phyloP scores from a whole-genome alignment of 345 rosid species.

The Populus nigra region DNA sequence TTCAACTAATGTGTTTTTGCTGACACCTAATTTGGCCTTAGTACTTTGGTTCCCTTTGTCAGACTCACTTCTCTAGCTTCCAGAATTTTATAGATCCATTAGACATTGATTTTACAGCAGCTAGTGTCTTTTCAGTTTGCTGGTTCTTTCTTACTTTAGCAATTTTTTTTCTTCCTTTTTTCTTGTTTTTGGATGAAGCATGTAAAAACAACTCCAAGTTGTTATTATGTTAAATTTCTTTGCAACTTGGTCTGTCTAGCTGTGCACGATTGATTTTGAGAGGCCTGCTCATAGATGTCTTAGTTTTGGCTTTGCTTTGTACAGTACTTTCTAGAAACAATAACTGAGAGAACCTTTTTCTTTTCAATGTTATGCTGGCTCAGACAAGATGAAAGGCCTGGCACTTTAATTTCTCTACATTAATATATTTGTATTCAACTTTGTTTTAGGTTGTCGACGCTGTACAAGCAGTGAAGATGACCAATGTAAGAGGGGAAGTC shows the following conservation, averaged over 20 bases:
- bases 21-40: neutral
- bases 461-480: constrained; percentile 81
- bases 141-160: neutral
- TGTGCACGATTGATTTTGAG: neutral
- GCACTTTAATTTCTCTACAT: neutral
- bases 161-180: neutral
- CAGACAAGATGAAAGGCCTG: neutral
- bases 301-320: neutral
- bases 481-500: constrained; percentile 80
- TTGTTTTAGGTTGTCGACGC: constrained; percentile 75
- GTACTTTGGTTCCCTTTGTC: neutral
- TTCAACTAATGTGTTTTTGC: neutral
- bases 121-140: neutral
- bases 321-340: neutral
- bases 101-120: neutral
- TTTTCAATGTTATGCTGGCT: neutral
- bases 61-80: neutral
- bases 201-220: neutral
- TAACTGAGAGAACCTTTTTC: neutral
- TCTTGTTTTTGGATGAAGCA: neutral
- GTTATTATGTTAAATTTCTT: neutral
- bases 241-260: neutral
- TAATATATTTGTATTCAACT: neutral
- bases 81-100: neutral
- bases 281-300: neutral